These are phyloP conservation scores for Cordyceps tenuipes DNA, from an alignment of 2,329 filamentous ascomycete species.

Conservation along the genomic window DNA sequence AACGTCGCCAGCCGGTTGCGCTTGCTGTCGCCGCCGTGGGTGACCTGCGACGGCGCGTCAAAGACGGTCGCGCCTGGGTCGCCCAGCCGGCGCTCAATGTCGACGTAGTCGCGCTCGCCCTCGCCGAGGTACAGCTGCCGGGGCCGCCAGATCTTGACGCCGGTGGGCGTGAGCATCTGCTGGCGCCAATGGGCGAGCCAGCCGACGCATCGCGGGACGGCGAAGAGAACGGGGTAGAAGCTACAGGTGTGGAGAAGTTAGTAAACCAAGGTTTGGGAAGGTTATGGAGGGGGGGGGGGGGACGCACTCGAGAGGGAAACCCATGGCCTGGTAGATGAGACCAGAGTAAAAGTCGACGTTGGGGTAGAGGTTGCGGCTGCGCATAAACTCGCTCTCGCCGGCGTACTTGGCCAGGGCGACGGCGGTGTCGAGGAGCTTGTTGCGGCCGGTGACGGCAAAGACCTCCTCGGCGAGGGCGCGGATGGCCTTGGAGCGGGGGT, in stretches of 20 bases:
- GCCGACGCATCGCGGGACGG: constrained; percentile 41
- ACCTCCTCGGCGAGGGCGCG: constrained; percentile 40
- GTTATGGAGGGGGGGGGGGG: neutral
- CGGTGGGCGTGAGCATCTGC: constrained; percentile 36
- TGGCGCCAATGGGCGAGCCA: constrained; percentile 46
- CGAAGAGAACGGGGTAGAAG: constrained; percentile 44
- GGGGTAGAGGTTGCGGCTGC: constrained; percentile 39
- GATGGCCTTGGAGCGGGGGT: constrained; percentile 44
- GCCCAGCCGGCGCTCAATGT: constrained; percentile 25
- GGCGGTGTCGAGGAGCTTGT: constrained; percentile 42
- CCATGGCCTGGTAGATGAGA: constrained; percentile 44
- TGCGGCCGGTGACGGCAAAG: constrained; percentile 41
- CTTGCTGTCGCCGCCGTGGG: constrained; percentile 35
- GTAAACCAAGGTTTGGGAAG: no score
- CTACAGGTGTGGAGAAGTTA: constrained; percentile 10
- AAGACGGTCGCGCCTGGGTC: constrained; percentile 24
- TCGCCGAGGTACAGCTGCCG: constrained; percentile 40
- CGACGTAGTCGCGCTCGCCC: constrained; percentile 35
- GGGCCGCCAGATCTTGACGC: constrained; percentile 44
- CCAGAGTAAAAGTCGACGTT: constrained; percentile 46
- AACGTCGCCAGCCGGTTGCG: constrained; percentile 31
- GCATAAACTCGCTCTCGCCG: constrained; percentile 39
- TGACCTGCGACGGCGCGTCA: constrained; percentile 27
- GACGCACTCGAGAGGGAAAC: constrained; percentile 38
- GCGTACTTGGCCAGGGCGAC: constrained; percentile 37